Percentiles rank a stretch among this genome's conserved stretches.
phyloP scores from a whole-genome alignment of 139 green algal genomes.

The Deuterostichococcus epilithicus region DNA sequence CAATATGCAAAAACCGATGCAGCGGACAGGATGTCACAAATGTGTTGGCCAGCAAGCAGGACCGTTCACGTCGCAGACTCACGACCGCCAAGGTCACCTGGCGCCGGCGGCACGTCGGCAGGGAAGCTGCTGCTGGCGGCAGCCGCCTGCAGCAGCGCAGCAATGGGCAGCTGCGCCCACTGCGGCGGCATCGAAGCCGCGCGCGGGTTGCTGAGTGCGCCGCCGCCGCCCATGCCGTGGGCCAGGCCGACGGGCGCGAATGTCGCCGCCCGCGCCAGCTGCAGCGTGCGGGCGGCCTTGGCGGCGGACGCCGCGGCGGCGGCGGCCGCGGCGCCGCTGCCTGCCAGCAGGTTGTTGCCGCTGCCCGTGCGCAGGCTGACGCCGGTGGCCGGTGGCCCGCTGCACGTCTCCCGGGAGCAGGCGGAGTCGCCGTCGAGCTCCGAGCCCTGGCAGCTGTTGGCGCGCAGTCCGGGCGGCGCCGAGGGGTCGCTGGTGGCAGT shows the following conservation, averaged over 20 bases:
- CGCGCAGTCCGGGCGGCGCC: background rate
- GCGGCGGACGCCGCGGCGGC: background rate
- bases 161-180: background rate
- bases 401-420: slow-evolving; percentile 33
- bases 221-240: no score
- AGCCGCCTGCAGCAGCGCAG: background rate
- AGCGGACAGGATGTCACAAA: no score
- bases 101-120: no score
- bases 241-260: background rate
- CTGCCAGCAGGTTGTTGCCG: background rate
- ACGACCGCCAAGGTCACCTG: no score
- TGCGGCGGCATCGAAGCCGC: background rate
- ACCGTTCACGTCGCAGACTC: no score
- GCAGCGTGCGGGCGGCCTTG: background rate
- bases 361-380: background rate
- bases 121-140: background rate
- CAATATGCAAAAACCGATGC: no score
- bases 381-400: background rate
- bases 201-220: background rate
- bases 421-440: slow-evolving; percentile 39
- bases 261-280: background rate
- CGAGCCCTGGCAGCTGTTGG: slow-evolving; percentile 13
- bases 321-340: background rate
- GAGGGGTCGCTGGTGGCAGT: slow-evolving; percentile 39
- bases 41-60: no score